These are phyloP conservation scores for Waltergamsia citrina DNA, from an alignment of 2,329 filamentous ascomycete species.

Conservation along the genomic window DNA sequence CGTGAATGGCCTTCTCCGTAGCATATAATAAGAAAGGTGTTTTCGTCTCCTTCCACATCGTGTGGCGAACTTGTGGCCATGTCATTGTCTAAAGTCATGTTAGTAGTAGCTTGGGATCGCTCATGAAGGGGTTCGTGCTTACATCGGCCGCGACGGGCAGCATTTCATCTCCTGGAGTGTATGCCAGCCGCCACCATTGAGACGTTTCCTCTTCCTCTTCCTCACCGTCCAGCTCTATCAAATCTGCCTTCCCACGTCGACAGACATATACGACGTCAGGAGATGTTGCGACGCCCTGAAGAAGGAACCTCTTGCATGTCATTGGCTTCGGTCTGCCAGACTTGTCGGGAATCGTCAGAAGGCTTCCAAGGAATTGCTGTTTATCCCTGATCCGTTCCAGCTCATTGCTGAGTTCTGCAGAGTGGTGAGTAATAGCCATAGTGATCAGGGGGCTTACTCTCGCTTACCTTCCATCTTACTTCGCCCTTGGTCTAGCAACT, in stretches of 20 bases:
- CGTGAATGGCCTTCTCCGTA: constrained; percentile 35
- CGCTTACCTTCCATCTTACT: constrained; percentile 23
- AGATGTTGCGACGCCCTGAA: constrained; percentile 41
- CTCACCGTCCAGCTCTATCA: constrained; percentile 29
- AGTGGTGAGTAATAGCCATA: constrained; percentile 10
- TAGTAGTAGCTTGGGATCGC: neutral
- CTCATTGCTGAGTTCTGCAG: constrained; percentile 17
- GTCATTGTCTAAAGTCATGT: constrained; percentile 33
- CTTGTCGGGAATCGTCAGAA: constrained; percentile 29
- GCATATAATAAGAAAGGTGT: constrained; percentile 43
- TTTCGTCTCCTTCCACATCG: constrained; percentile 37
- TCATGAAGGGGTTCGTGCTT: constrained; percentile 11
- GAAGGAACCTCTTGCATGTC: constrained; percentile 33
- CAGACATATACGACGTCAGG: constrained; percentile 41
- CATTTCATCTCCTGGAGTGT: constrained; percentile 22
- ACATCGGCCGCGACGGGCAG: constrained; percentile 41
- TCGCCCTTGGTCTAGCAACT: constrained; percentile 21
- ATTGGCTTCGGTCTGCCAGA: constrained; percentile 24
- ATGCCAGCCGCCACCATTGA: constrained; percentile 42
- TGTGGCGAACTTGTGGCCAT: constrained; percentile 31
- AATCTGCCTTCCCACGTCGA: constrained; percentile 26
- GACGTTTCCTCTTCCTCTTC: constrained; percentile 25
- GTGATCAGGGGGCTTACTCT: neutral
- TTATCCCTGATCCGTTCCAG: constrained; percentile 20
- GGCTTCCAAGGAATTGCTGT: constrained; percentile 24